Base-by-base conservation (phyloP, 108 stramenopile genomes). In the Seminavis robusta region DNA sequence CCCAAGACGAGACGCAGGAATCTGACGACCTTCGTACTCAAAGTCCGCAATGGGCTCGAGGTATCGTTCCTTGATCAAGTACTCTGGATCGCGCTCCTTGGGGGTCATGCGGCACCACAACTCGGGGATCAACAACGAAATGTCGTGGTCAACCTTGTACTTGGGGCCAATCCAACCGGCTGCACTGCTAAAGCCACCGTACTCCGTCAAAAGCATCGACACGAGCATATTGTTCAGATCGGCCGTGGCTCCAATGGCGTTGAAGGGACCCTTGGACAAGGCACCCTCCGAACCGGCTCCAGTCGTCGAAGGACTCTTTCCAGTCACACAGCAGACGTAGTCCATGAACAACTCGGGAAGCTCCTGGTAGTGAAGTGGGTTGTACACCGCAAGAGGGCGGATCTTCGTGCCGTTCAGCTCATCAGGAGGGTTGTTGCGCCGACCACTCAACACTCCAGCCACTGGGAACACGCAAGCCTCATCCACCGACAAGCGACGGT, bases 31-130 rank as follows among this genome's bases (percentile, higher is more conserved):
- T 39, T 73, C 48, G 16, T 74, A 47, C 21, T 70, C 73, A 56
- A 71, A 79, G 43, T 79, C 77, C 16, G 71, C 66, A 20, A 79
- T 40, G 47, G 63, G 69, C 33, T 79, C 77, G 19, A 79, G 52
- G 56, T 59, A 73, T 24, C 68, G 68, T 19, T 67, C 56, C 65
- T 66, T 52, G 49, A 79, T 74, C 28, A 79, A 64, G 27, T 63
- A 67, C 5, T 66, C 47, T 7, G 69, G 67, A 50, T 58, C 53
- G 0, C 73, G 64, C 32, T 79, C 77, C 44, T 71, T 47, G 37
- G 73, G 69, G 10, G 69, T 74, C 77, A 79, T 79, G 3, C 77
- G 69, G 55, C 77, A 79, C 73, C 73, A 79, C 19, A 79, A 56
- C 53, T 79, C 77, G 11, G 77, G 77, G 24, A 79, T 46, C 1